phyloP scores from a whole-genome alignment of 2,329 filamentous ascomycete genomes.

The Aspergillus candidus region DNA sequence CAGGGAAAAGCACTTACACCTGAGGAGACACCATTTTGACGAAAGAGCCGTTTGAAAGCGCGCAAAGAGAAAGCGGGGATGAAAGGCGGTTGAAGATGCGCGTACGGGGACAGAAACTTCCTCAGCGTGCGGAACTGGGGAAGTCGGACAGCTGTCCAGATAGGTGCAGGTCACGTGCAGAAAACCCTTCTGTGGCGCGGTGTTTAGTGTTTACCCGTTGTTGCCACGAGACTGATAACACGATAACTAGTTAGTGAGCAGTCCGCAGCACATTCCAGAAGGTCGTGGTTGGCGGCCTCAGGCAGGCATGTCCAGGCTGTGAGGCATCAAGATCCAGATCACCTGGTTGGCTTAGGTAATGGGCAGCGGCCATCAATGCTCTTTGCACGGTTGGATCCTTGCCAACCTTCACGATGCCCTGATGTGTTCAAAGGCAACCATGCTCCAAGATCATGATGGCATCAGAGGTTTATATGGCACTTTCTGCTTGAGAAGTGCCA shows the following conservation, averaged over 20 bases:
- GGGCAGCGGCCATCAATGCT: constrained; percentile 12
- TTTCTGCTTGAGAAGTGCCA: background rate
- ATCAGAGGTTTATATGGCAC: constrained; percentile 6
- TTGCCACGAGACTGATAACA: constrained; percentile 2
- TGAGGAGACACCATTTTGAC: constrained; percentile 61
- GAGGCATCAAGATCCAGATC: constrained; percentile 7
- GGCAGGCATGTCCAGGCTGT: background rate
- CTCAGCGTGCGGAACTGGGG: constrained; percentile 9
- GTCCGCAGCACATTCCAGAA: constrained; percentile 4
- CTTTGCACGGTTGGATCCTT: constrained; percentile 8
- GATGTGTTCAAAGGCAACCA: constrained; percentile 7
- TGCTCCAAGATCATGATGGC: constrained; percentile 3
- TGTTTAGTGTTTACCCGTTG: background rate
- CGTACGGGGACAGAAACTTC: constrained; percentile 18
- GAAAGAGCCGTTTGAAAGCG: constrained; percentile 12
- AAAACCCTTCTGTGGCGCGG: background rate
- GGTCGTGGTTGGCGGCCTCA: constrained; percentile 6
- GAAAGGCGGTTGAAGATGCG: constrained; percentile 8
- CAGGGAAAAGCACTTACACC: constrained; percentile 46
- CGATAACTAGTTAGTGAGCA: no score
- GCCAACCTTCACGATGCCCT: constrained; percentile 7
- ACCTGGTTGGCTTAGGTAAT: constrained; percentile 16
- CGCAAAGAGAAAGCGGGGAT: constrained; percentile 9
- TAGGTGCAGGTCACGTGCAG: constrained; percentile 15
- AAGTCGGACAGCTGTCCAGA: constrained; percentile 24